A percentile compares a stretch with the other conserved stretches of the same genome.
phyloP scores from a whole-genome alignment of 495 filamentous ascomycete genomes.

The Geoglossum glabrum region DNA sequence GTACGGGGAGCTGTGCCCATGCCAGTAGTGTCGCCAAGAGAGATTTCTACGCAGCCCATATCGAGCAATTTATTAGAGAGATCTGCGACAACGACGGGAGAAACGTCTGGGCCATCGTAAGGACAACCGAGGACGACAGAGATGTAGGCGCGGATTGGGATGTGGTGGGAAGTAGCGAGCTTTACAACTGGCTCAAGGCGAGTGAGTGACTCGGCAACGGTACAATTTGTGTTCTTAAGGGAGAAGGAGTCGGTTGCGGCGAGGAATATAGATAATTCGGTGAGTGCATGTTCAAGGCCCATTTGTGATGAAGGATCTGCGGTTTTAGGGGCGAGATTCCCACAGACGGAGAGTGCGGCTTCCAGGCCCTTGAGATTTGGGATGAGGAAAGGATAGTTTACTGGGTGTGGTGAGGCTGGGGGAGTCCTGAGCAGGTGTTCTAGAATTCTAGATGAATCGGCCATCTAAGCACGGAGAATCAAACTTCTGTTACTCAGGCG shows the following conservation, averaged over 20 bases:
- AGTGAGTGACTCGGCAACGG: conserved; percentile 59
- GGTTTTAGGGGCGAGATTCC: conserved; percentile 7
- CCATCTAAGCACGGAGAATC: conserved; percentile 48
- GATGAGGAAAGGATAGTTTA: conserved; percentile 84
- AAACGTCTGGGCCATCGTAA: conserved; percentile 72
- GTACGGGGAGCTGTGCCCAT: conserved; percentile 85
- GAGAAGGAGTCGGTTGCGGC: conserved; percentile 87
- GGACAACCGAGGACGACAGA: conserved; percentile 89
- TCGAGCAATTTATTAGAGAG: conserved; percentile 68
- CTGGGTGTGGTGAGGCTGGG: conserved; percentile 36
- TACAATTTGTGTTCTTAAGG: conserved; percentile 78
- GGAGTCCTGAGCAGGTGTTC: conserved; percentile 42
- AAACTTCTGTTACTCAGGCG: neutral
- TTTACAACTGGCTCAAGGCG: conserved; percentile 57
- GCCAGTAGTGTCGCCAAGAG: conserved; percentile 85
- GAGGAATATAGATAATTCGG: conserved; percentile 80
- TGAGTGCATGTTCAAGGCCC: conserved; percentile 19
- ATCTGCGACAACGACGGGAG: conserved; percentile 59
- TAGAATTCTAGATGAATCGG: conserved; percentile 68
- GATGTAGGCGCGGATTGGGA: conserved; percentile 80
- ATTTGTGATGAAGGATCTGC: conserved; percentile 10
- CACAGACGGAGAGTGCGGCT: conserved; percentile 26
- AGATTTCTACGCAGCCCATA: conserved; percentile 92
- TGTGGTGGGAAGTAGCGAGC: conserved; percentile 44
- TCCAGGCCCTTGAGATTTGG: conserved; percentile 74